Evolutionary conservation across 306 rosid species (phyloP).

Genomic region (Quercus robur): DNA sequence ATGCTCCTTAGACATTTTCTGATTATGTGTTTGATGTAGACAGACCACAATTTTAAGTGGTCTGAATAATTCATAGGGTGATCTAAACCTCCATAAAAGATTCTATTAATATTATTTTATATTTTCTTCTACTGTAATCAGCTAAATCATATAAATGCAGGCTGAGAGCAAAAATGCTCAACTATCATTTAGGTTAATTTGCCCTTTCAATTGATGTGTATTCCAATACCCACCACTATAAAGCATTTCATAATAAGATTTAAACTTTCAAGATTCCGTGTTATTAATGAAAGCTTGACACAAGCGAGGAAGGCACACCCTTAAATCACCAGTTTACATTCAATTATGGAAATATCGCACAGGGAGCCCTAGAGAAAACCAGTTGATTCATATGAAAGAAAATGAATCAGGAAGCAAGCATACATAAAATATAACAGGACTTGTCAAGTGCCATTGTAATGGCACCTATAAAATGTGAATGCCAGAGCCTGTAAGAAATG

Average conservation of each 20-base stretch:
- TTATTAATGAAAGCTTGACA: not conserved
- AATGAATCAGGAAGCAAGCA: not conserved
- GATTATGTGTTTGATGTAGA: not conserved
- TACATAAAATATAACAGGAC: too few relatives aligned
- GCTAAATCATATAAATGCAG: too few relatives aligned
- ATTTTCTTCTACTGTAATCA: too few relatives aligned
- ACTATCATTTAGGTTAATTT: too few relatives aligned
- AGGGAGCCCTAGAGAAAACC: not conserved
- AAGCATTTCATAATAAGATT: not conserved
- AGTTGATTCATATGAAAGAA: not conserved
- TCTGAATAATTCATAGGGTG: too few relatives aligned
- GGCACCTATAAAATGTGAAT: not conserved
- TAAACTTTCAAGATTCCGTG: not conserved
- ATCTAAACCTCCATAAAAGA: too few relatives aligned
- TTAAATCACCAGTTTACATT: not conserved
- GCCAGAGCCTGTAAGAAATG: not conserved
- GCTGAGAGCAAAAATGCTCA: too few relatives aligned
- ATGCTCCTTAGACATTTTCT: not conserved
- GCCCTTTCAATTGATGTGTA: too few relatives aligned
- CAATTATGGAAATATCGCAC: not conserved
- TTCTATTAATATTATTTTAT: too few relatives aligned
- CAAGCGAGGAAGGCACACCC: not conserved
- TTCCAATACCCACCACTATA: too few relatives aligned
- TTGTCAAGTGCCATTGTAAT: not conserved
- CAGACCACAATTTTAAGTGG: too few relatives aligned